phyloP scores from a whole-genome alignment of 2,329 filamentous ascomycete genomes.

The Scedosporium boydii region DNA sequence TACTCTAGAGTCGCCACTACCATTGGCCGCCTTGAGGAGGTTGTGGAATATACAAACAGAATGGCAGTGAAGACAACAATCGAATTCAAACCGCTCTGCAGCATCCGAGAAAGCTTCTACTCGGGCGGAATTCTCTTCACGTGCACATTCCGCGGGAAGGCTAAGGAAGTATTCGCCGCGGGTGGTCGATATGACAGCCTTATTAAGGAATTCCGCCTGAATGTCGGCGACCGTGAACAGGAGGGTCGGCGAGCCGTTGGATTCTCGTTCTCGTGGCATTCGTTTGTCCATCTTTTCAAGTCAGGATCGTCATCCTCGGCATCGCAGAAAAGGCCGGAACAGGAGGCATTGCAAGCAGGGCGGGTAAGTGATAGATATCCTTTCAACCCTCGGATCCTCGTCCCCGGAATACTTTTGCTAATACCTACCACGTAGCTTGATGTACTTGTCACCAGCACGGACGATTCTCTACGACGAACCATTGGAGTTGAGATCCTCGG shows the following conservation, averaged over 20 bases:
- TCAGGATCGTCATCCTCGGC: background rate
- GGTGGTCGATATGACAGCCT: slow-evolving; percentile 88
- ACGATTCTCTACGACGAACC: slow-evolving; percentile 64
- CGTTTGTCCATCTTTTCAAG: slow-evolving; percentile 1
- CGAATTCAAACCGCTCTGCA: slow-evolving; percentile 76
- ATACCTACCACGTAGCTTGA: slow-evolving; percentile 51
- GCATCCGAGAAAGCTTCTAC: slow-evolving; percentile 88
- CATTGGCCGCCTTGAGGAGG: slow-evolving; percentile 70
- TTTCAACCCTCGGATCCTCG: background rate
- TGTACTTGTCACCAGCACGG: slow-evolving; percentile 82
- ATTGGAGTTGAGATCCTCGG: slow-evolving; percentile 69
- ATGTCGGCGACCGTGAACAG: slow-evolving; percentile 49
- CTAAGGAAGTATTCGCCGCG: slow-evolving; percentile 79
- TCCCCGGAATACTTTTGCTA: slow-evolving; percentile 9
- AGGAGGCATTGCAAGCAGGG: background rate
- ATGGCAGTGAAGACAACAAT: slow-evolving; percentile 69
- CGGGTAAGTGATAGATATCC: background rate
- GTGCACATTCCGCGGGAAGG: slow-evolving; percentile 77
- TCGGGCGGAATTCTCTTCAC: slow-evolving; percentile 79
- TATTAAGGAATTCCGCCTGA: slow-evolving; percentile 73
- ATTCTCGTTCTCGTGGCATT: slow-evolving; percentile 81
- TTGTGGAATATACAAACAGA: slow-evolving; percentile 66
- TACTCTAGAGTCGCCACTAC: slow-evolving; percentile 67
- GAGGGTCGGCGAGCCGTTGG: slow-evolving; percentile 75
- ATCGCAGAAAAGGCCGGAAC: background rate